A percentile compares a stretch with the other conserved stretches of the same genome.
These are phyloP conservation scores for Phytophthora syringae DNA, from an alignment of 352 stramenopile species.

Conservation along the genomic window DNA sequence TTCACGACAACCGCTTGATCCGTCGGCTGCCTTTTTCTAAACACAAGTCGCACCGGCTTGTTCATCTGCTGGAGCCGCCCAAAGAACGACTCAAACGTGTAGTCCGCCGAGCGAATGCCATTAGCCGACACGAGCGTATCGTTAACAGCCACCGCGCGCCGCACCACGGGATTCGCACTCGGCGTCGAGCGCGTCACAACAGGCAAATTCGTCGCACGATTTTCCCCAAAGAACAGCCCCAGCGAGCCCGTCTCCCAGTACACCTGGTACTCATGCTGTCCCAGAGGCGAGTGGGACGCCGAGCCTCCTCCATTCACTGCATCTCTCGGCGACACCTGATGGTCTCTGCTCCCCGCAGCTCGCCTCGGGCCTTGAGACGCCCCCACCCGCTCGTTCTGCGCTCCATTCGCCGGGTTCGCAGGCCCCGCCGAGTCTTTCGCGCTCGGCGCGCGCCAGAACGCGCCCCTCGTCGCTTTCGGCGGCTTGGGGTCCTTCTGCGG, in stretches of 20 bases:
- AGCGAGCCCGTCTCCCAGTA: constrained; percentile 83
- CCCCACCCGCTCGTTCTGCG: constrained; percentile 12
- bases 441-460: constrained; percentile 64
- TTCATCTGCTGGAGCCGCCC: constrained; percentile 83
- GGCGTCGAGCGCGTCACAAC: constrained; percentile 82
- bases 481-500: constrained; percentile 57
- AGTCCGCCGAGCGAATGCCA: constrained; percentile 67
- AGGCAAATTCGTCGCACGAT: constrained; percentile 67
- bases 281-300: constrained; percentile 18
- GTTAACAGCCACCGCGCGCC: constrained; percentile 72
- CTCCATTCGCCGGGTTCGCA: constrained; percentile 6
- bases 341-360: constrained; percentile 28
- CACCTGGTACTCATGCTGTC: constrained; percentile 67
- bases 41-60: constrained; percentile 83
- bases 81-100: constrained; percentile 86
- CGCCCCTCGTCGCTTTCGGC: constrained; percentile 46
- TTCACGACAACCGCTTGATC: constrained; percentile 43
- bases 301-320: constrained; percentile 6
- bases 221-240: constrained; percentile 86
- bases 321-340: constrained; percentile 53
- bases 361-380: constrained; percentile 24
- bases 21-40: constrained; percentile 49
- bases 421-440: constrained; percentile 46
- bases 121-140: constrained; percentile 86
- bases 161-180: constrained; percentile 71